Percentiles rank a stretch among this genome's conserved stretches.
These are phyloP conservation scores for Umbelopsis sp. DNA, from an alignment of 192 early-diverging fungal genomes.

Conservation along the genomic window DNA sequence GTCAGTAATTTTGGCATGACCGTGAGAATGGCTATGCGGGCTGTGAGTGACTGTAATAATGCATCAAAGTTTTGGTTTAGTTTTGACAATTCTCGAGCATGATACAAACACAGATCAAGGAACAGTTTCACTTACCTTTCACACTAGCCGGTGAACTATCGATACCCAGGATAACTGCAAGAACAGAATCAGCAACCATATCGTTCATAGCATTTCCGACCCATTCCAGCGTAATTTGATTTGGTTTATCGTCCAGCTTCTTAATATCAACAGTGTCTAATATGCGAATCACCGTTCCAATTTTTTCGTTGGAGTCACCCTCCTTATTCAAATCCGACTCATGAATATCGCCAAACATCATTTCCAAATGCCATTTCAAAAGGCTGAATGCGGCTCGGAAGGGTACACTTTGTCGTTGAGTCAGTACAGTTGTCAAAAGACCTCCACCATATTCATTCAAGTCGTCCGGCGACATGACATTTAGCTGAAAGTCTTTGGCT, in stretches of 20 bases:
- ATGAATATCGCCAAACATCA: slow-evolving; percentile 86
- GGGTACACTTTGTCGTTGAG: slow-evolving; percentile 78
- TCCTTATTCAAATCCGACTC: slow-evolving; percentile 40
- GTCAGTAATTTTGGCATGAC: background rate
- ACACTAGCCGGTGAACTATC: slow-evolving; percentile 90
- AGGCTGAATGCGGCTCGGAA: slow-evolving; percentile 77
- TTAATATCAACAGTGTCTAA: slow-evolving; percentile 81
- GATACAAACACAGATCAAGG: background rate
- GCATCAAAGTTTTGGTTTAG: background rate
- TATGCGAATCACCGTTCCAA: slow-evolving; percentile 49
- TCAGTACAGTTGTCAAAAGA: slow-evolving; percentile 70
- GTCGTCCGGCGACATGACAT: slow-evolving; percentile 80
- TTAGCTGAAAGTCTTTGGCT: slow-evolving; percentile 87
- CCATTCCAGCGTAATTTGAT: slow-evolving; percentile 87
- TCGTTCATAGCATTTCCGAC: slow-evolving; percentile 89
- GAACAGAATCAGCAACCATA: slow-evolving; percentile 93
- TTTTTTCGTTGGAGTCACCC: slow-evolving; percentile 8
- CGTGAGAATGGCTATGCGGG: slow-evolving; percentile 21
- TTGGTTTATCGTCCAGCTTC: slow-evolving; percentile 47
- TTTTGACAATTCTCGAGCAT: background rate
- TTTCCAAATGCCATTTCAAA: slow-evolving; percentile 88
- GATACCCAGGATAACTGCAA: slow-evolving; percentile 82
- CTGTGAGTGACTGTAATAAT: background rate
- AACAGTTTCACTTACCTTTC: slow-evolving; percentile 47
- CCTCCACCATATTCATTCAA: slow-evolving; percentile 80